These are phyloP conservation scores for Phytopythium delawarense DNA, from an alignment of 352 stramenopile genomes.

Conservation along the genomic window DNA sequence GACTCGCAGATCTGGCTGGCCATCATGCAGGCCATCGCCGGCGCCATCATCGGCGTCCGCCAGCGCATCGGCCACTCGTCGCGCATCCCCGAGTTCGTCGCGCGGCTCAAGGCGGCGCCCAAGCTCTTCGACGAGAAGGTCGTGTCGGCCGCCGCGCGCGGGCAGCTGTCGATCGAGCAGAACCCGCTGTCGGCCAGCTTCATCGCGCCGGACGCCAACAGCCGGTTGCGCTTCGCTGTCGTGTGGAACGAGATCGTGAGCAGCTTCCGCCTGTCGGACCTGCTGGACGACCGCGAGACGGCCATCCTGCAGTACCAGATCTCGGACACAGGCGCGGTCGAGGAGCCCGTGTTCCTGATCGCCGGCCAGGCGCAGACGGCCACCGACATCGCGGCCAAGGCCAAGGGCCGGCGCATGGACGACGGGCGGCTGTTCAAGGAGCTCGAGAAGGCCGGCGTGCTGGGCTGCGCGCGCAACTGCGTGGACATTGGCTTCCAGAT, in stretches of 20 bases:
- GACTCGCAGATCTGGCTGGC: conserved; percentile 86
- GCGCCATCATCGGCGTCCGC: conserved; percentile 69
- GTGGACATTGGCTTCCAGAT: conserved; percentile 82
- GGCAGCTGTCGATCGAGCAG: conserved; percentile 60
- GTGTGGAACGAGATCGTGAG: conserved; percentile 90
- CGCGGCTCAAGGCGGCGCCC: conserved; percentile 53
- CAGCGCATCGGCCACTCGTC: conserved; percentile 80
- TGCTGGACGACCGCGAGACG: conserved; percentile 84
- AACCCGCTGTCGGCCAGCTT: conserved; percentile 50
- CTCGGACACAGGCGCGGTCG: conserved; percentile 67
- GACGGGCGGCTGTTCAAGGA: conserved; percentile 64
- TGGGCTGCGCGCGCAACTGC: conserved; percentile 73
- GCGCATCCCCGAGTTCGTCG: conserved; percentile 73
- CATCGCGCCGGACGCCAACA: conserved; percentile 67
- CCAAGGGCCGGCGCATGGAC: conserved; percentile 53
- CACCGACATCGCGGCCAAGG: conserved; percentile 54
- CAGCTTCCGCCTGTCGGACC: conserved; percentile 83
- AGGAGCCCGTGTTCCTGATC: conserved; percentile 87
- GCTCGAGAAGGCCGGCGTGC: conserved; percentile 66
- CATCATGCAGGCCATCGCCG: conserved; percentile 77
- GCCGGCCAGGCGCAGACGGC: conserved; percentile 71
- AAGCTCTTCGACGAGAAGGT: conserved; percentile 77
- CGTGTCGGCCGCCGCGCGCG: conserved; percentile 61
- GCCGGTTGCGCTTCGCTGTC: conserved; percentile 77
- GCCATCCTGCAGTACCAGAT: conserved; percentile 89